Conservation (phyloP, 306 rosid genomes). For the Acacia crassicarpa region DNA sequence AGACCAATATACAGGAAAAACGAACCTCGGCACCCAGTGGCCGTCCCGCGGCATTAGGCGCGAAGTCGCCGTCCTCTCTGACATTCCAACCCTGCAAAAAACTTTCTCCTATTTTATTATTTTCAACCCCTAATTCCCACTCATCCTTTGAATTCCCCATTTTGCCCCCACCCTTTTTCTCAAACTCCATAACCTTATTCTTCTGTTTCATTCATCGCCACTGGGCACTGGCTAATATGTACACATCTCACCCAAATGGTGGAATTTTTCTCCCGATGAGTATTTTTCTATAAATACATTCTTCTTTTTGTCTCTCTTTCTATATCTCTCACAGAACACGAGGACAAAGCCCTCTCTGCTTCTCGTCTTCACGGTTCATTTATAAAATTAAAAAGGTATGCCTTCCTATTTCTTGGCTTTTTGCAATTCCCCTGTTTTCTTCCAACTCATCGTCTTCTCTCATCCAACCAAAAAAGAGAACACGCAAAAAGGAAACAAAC, state of each 20-base stretch:
- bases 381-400: constrained; percentile 44
- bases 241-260: constrained; percentile 34
- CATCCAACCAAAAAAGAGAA: not conserved
- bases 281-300: constrained; percentile 1
- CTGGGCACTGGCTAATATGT: constrained; percentile 7
- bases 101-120: not conserved
- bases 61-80: constrained; percentile 40
- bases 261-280: constrained; percentile 9
- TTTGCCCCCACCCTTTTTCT: not conserved
- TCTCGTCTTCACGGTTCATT: constrained; percentile 34
- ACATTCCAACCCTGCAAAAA: constrained; percentile 45
- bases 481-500: not conserved
- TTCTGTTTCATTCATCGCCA: constrained; percentile 43
- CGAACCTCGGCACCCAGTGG: not conserved
- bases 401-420: constrained; percentile 3
- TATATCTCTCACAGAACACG: constrained; percentile 26
- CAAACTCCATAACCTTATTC: not conserved
- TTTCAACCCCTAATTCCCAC: not conserved
- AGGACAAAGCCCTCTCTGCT: constrained; percentile 12
- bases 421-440: not conserved
- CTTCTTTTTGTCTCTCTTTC: constrained; percentile 14
- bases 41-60: constrained; percentile 40
- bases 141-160: not conserved
- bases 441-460: constrained; percentile 9
- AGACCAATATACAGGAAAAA: not conserved